Evolutionary conservation across 1,284 basidiomycete genomes (phyloP).

Genomic region (Austroboletus novae-zelandiae): DNA sequence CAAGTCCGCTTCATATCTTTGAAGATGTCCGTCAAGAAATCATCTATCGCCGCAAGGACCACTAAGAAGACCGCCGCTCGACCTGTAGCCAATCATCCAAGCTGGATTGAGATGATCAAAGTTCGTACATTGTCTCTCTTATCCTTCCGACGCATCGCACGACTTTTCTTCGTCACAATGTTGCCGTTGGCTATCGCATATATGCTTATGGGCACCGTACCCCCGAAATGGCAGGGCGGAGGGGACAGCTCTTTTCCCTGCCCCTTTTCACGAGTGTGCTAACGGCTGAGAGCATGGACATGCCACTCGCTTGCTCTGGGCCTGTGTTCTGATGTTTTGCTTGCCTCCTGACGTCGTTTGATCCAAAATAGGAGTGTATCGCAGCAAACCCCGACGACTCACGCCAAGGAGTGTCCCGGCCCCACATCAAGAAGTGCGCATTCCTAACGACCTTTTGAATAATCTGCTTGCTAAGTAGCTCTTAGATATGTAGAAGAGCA

Average conservation of each 20-base stretch:
- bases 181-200: constrained; percentile 6
- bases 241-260: constrained; percentile 24
- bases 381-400: constrained; percentile 72
- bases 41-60: constrained; percentile 24
- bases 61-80: constrained; percentile 39
- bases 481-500: constrained; percentile 73
- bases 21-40: constrained; percentile 36
- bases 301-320: neutral
- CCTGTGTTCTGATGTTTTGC: constrained; percentile 6
- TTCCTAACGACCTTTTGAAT: constrained; percentile 6
- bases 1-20: constrained; percentile 13
- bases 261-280: constrained; percentile 7
- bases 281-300: constrained; percentile 2
- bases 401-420: constrained; percentile 84
- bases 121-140: constrained; percentile 35
- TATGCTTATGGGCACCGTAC: constrained; percentile 8
- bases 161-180: constrained; percentile 3
- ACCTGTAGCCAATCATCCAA: constrained; percentile 55
- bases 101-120: constrained; percentile 81
- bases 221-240: constrained; percentile 46
- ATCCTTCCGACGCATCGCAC: neutral
- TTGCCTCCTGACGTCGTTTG: constrained; percentile 19
- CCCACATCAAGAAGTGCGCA: constrained; percentile 85
- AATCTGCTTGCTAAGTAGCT: constrained; percentile 12
- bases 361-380: constrained; percentile 72